These are phyloP conservation scores for Cenococcum geophilum DNA, from an alignment of 495 filamentous ascomycete species.

Conservation along the genomic window DNA sequence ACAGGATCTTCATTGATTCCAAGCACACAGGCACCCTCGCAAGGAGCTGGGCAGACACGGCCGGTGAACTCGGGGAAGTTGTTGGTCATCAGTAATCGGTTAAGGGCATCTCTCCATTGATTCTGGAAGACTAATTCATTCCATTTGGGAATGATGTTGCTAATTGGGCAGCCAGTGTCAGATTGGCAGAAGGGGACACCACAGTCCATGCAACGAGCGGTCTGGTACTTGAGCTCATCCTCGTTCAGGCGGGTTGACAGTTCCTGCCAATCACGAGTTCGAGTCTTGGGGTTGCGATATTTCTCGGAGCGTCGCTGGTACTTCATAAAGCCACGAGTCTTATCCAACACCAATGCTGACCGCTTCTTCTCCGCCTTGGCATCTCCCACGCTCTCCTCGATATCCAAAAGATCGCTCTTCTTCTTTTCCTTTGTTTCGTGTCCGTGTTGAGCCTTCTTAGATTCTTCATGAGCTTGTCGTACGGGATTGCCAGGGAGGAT, in stretches of 20 bases:
- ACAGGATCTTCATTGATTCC: conserved; percentile 98
- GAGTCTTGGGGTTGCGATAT: conserved; percentile 80
- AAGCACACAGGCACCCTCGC: conserved; percentile 94
- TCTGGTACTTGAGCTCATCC: conserved; percentile 98
- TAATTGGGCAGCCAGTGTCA: conserved; percentile 94
- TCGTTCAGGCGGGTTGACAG: conserved; percentile 83
- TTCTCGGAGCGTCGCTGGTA: conserved; percentile 92
- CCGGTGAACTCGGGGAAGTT: conserved; percentile 99
- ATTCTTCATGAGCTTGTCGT: conserved; percentile 45
- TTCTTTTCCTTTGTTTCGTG: conserved; percentile 52
- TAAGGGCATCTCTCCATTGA: conserved; percentile 93
- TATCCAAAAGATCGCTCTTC: conserved; percentile 80
- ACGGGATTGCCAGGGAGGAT: conserved; percentile 58
- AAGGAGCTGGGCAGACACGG: conserved; percentile 95
- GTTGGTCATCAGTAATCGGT: conserved; percentile 95
- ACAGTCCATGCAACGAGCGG: conserved; percentile 99
- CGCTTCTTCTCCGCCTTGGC: conserved; percentile 88
- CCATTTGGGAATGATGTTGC: conserved; percentile 99
- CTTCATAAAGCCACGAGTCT: conserved; percentile 98
- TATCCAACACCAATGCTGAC: conserved; percentile 87
- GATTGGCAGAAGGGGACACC: conserved; percentile 99
- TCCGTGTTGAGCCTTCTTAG: conserved; percentile 56
- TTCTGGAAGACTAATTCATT: conserved; percentile 91
- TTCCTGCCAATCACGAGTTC: conserved; percentile 93
- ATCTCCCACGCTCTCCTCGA: conserved; percentile 89